A percentile compares a stretch with the other conserved stretches of the same genome.
Conservation (phyloP, 2,329 filamentous ascomycete species). For the Ceratocystis variospora region DNA sequence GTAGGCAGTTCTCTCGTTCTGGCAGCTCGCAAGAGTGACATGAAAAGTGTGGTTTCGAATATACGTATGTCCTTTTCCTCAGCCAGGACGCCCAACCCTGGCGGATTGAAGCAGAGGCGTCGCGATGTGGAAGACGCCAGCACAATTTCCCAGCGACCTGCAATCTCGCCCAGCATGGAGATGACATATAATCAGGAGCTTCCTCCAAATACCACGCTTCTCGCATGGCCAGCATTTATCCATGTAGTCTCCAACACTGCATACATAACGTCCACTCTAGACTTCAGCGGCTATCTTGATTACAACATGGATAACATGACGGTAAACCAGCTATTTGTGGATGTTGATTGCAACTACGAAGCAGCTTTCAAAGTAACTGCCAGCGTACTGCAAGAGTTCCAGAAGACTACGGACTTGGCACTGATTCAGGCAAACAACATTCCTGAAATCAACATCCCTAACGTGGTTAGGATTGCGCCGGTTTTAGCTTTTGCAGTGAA, state of each 20-base stretch:
- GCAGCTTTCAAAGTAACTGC: slow-evolving; percentile 2
- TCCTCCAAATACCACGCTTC: slow-evolving; percentile 10
- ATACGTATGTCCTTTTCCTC: slow-evolving; percentile 7
- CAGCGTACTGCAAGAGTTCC: slow-evolving; percentile 3
- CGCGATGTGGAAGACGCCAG: not conserved
- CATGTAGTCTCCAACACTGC: slow-evolving; percentile 11
- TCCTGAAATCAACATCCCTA: slow-evolving; percentile 12
- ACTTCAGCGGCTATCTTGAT: slow-evolving; percentile 13
- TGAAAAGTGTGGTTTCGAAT: not conserved
- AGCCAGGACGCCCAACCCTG: not conserved
- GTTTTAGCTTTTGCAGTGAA: slow-evolving; percentile 10
- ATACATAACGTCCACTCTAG: slow-evolving; percentile 9
- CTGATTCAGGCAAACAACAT: not conserved
- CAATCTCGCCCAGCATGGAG: slow-evolving; percentile 8
- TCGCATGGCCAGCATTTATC: slow-evolving; percentile 10
- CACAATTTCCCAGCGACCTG: not conserved
- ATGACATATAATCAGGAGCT: slow-evolving; percentile 9
- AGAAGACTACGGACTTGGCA: not conserved
- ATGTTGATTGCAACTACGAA: slow-evolving; percentile 9
- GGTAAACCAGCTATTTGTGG: slow-evolving; percentile 12
- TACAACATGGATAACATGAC: slow-evolving; percentile 9
- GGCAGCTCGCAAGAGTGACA: not conserved
- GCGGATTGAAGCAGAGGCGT: not conserved
- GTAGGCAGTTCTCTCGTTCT: not conserved
- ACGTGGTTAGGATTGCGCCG: slow-evolving; percentile 9